Evolutionary conservation across 495 filamentous ascomycete genomes (phyloP).

Genomic region (Usnea hakonensis): DNA sequence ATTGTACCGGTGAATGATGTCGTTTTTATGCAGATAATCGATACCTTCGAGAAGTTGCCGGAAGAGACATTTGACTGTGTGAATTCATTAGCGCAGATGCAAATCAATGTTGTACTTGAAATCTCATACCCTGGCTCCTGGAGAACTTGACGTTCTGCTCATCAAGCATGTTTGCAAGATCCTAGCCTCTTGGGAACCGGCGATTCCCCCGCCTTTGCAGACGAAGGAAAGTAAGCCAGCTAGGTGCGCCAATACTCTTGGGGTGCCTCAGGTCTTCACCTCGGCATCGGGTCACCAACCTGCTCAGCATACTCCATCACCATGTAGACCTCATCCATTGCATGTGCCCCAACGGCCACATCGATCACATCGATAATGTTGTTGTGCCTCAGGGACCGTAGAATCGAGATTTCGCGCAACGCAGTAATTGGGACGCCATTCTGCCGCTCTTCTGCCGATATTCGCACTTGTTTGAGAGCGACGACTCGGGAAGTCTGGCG

Average conservation of each 20-base stretch:
- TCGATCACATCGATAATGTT: conserved; percentile 41
- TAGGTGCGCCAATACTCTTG: conserved; percentile 33
- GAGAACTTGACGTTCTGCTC: conserved; percentile 38
- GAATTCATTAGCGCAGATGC: neutral
- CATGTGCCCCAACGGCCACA: conserved; percentile 34
- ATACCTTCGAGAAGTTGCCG: conserved; percentile 38
- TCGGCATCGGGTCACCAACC: conserved; percentile 33
- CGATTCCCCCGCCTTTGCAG: conserved; percentile 33
- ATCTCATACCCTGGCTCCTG: conserved; percentile 36
- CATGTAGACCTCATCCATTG: conserved; percentile 39
- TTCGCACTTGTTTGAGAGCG: conserved; percentile 39
- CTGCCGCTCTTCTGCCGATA: conserved; percentile 35
- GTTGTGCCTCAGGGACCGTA: conserved; percentile 35
- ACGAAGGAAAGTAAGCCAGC: conserved; percentile 40
- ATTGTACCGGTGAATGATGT: conserved; percentile 40
- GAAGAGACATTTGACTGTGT: conserved; percentile 39
- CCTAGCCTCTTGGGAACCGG: conserved; percentile 32
- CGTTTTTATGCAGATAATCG: conserved; percentile 39
- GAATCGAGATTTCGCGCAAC: conserved; percentile 40
- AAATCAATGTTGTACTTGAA: neutral
- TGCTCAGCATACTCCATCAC: conserved; percentile 46
- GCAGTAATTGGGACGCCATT: conserved; percentile 42
- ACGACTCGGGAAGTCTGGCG: conserved; percentile 30
- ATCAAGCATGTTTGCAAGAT: conserved; percentile 41
- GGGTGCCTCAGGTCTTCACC: conserved; percentile 15